These are phyloP conservation scores for Butyriboletus loyo DNA, from an alignment of 768 basidiomycete genomes.

Conservation along the genomic window DNA sequence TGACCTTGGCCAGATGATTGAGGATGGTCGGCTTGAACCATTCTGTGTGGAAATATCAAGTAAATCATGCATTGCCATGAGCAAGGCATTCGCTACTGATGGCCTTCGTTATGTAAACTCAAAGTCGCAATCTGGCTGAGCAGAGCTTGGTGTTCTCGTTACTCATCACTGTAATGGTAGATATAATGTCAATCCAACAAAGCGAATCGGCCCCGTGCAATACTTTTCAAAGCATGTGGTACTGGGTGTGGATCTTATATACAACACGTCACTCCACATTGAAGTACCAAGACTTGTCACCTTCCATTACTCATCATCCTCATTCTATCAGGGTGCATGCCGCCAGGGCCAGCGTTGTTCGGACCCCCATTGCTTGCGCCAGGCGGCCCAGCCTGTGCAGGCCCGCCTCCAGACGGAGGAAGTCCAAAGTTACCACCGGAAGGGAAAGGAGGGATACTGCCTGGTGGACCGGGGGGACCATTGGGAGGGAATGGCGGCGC, in stretches of 20 bases:
- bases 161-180: background rate
- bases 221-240: background rate
- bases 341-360: slow-evolving; percentile 48
- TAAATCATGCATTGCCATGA: slow-evolving; percentile 16
- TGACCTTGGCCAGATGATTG: slow-evolving; percentile 39
- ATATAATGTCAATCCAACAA: background rate
- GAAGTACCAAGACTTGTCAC: slow-evolving; percentile 2
- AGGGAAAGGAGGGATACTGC: slow-evolving; percentile 31
- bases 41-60: slow-evolving; percentile 40
- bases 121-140: background rate
- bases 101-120: slow-evolving; percentile 14
- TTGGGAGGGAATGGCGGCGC: slow-evolving; percentile 54
- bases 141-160: background rate
- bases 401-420: slow-evolving; percentile 39
- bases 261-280: background rate
- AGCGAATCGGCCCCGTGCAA: background rate
- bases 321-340: slow-evolving; percentile 82
- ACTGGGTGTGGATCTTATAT: background rate
- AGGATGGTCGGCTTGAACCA: slow-evolving; percentile 41
- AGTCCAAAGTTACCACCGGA: slow-evolving; percentile 34
- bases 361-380: slow-evolving; percentile 28
- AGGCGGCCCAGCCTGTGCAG: slow-evolving; percentile 43
- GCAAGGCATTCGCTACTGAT: slow-evolving; percentile 24
- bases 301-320: slow-evolving; percentile 63
- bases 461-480: slow-evolving; percentile 31